Evolutionary conservation across 257 asterid species (phyloP), one percentile per base, ranked within the genome.

Genomic region (Solanum chiquidenum): DNA sequence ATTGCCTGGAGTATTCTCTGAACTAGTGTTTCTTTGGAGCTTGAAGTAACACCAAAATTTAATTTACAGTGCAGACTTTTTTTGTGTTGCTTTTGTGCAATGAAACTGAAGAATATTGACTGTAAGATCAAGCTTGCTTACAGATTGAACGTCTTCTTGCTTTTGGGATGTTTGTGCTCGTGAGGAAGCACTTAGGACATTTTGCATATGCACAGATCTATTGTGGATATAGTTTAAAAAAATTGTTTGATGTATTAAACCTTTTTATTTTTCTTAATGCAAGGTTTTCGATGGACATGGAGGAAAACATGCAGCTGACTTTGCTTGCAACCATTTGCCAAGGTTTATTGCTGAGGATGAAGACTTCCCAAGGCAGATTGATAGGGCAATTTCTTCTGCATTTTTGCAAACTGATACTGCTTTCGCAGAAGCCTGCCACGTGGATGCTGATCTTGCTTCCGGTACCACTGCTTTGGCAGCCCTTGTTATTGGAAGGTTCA

Each of bases 231-330:
- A 49, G 44, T 55, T 34, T 20, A 0, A 31, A 46, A 49, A 49
- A 29, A 29, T 0, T 23, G 31, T 80, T 49, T 29, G 69, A 29
- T 82, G 71, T 31, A 31, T 76, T 29, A 29, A 18, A 82, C 27
- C 12, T 31, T 46, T 27, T 46, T 82, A 2, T 37, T 76, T 25
- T 58, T 73, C 40, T n/a, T 40, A 83, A 76, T 79, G 77, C 85
- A 89, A 97, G 99, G 98, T 97, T 88, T 97, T 97, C 64, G 99
- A 97, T 88, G 99, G 99, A 37, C 99, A 97, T 91, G 99, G 99
- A 90, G 99, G 99, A 86, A 96, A 93, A 92, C 99, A 96, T 76
- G 99, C 99, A 2, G 99, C 99, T 83, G 99, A 97, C 42, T 97
- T 97, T 91, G 99, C 93, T 31, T 91, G 99, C 91, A 83, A 90